phyloP scores from a whole-genome alignment of 2,329 filamentous ascomycete genomes.

The Septoria petroselini region DNA sequence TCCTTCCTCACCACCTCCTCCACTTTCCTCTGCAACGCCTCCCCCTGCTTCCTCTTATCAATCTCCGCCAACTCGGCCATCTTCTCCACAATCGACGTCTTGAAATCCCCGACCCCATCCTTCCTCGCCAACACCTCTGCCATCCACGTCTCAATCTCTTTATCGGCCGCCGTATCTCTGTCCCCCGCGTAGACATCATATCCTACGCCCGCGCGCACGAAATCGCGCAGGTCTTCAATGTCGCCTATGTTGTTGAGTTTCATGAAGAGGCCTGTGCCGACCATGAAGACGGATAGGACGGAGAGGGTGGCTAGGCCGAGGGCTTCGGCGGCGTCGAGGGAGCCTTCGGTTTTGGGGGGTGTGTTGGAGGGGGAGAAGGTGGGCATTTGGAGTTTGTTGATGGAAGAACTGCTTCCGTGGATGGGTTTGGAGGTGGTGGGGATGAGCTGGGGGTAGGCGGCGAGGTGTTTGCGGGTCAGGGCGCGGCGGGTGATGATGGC shows the following conservation, averaged over 20 bases:
- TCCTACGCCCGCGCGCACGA: conserved; percentile 55
- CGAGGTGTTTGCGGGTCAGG: conserved; percentile 63
- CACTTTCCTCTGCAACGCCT: neutral
- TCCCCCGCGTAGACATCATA: conserved; percentile 58
- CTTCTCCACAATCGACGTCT: conserved; percentile 33
- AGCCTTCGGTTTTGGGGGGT: conserved; percentile 46
- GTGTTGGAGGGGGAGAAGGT: conserved; percentile 23
- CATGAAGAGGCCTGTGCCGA: conserved; percentile 68
- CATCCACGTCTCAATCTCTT: conserved; percentile 55
- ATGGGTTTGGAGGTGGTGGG: neutral
- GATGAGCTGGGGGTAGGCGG: conserved; percentile 53
- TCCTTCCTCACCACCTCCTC: conserved; percentile 11
- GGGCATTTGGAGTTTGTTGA: conserved; percentile 19
- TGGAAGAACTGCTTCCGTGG: conserved; percentile 2
- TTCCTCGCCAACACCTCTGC: conserved; percentile 49
- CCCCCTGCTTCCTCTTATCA: conserved; percentile 26
- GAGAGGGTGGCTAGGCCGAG: conserved; percentile 85
- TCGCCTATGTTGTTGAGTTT: conserved; percentile 71
- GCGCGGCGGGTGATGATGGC: conserved; percentile 62
- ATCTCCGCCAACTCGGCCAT: conserved; percentile 33
- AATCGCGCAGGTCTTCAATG: conserved; percentile 55
- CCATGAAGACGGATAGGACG: conserved; percentile 70
- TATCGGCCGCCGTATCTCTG: conserved; percentile 50
- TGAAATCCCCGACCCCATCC: conserved; percentile 39
- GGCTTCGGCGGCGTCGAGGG: conserved; percentile 75